phyloP scores from a whole-genome alignment of 2,329 filamentous ascomycete species.

The Exophiala xenobiotica region DNA sequence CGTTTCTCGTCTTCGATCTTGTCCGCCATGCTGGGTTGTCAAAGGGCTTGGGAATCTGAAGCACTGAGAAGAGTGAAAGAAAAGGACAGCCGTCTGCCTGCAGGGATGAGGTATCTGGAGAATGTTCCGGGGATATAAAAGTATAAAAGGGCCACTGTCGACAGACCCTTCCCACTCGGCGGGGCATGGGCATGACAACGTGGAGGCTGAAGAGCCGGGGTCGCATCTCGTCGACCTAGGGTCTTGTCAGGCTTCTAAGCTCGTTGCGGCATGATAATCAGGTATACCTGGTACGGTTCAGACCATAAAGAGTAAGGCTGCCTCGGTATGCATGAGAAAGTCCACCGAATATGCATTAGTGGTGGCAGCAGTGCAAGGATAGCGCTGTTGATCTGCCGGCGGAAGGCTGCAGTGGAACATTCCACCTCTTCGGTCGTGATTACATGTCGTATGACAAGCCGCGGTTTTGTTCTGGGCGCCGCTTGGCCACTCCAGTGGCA shows the following conservation, averaged over 20 bases:
- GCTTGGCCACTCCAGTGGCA: too few relatives aligned
- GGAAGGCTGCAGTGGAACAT: too few relatives aligned
- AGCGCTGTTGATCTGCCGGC: too few relatives aligned
- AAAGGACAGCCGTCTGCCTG: background rate
- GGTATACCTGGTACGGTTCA: background rate
- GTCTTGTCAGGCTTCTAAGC: background rate
- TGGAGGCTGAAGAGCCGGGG: background rate
- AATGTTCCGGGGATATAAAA: background rate
- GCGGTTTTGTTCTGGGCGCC: too few relatives aligned
- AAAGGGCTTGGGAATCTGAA: background rate
- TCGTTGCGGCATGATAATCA: background rate
- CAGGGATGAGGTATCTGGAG: background rate
- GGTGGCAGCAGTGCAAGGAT: too few relatives aligned
- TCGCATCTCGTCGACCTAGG: background rate
- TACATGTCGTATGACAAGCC: too few relatives aligned
- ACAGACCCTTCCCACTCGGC: background rate
- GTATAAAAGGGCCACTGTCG: background rate
- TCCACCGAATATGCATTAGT: background rate
- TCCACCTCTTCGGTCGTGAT: too few relatives aligned
- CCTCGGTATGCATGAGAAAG: background rate
- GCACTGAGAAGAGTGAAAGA: background rate
- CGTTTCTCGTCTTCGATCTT: background rate
- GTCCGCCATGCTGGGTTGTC: background rate
- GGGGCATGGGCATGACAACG: background rate
- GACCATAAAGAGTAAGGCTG: background rate